phyloP scores from a whole-genome alignment of 192 early-diverging fungal species.

The Mortierella antarctica region DNA sequence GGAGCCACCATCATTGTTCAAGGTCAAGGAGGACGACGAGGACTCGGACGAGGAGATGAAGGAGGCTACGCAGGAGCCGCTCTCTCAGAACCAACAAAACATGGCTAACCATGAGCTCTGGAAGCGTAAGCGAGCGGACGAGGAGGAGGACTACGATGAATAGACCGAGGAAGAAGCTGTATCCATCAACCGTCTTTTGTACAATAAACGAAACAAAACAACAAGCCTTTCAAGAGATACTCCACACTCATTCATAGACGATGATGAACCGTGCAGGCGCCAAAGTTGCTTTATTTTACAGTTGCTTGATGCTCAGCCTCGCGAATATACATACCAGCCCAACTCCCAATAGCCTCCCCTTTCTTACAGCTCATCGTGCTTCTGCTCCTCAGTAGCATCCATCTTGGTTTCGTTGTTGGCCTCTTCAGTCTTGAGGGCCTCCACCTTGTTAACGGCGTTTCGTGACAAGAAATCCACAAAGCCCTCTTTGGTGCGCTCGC shows the following conservation, averaged over 20 bases:
- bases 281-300: too few relatives aligned
- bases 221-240: too few relatives aligned
- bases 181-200: too few relatives aligned
- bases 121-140: constrained; percentile 48
- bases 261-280: too few relatives aligned
- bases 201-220: too few relatives aligned
- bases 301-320: too few relatives aligned
- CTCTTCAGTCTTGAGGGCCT: constrained; percentile 37
- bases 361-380: constrained; percentile 53
- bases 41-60: constrained; percentile 43
- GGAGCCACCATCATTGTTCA: constrained; percentile 39
- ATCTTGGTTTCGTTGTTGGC: background rate
- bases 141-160: constrained; percentile 41
- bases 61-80: constrained; percentile 14
- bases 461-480: constrained; percentile 82
- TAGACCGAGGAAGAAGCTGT: background rate
- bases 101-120: constrained; percentile 45
- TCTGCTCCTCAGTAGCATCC: background rate
- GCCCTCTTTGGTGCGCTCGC: constrained; percentile 83
- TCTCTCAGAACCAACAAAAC: constrained; percentile 46
- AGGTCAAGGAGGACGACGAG: constrained; percentile 37
- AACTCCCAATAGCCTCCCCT: too few relatives aligned
- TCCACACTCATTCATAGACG: too few relatives aligned
- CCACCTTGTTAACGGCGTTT: constrained; percentile 61
- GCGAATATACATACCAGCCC: too few relatives aligned